phyloP scores from a whole-genome alignment of 164 flowering plant genomes.

The Annona squamosa region DNA sequence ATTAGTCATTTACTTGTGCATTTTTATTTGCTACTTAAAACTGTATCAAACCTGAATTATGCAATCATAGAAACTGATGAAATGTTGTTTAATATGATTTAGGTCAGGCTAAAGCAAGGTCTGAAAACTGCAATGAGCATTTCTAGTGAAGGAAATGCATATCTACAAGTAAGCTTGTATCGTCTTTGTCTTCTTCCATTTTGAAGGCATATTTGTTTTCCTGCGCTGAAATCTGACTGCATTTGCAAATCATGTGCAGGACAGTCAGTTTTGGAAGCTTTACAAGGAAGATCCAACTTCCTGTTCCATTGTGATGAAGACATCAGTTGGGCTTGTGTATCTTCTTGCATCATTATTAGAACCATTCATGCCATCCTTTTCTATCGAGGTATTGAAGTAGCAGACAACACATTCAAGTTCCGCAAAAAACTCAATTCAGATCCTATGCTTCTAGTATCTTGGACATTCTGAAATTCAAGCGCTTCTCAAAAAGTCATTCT shows the following conservation, averaged over 20 bases:
- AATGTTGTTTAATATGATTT: slow-evolving; percentile 5
- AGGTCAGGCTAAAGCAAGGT: slow-evolving; percentile 96
- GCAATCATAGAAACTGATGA: background rate
- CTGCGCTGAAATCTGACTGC: background rate
- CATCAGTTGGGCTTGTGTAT: slow-evolving; percentile 75
- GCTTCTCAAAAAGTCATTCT: background rate
- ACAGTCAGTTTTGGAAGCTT: slow-evolving; percentile 91
- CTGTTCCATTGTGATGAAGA: slow-evolving; percentile 75
- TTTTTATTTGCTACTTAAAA: background rate
- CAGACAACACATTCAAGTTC: background rate
- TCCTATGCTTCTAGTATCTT: background rate
- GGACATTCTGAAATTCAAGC: background rate
- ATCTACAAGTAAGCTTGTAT: slow-evolving; percentile 63
- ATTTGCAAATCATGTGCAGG: slow-evolving; percentile 30
- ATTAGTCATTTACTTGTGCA: background rate
- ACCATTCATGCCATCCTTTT: slow-evolving; percentile 95
- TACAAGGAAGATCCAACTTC: slow-evolving; percentile 63
- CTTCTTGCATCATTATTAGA: slow-evolving; percentile 81
- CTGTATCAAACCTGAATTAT: background rate
- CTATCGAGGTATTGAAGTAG: slow-evolving; percentile 49
- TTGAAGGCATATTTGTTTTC: background rate
- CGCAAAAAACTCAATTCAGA: background rate
- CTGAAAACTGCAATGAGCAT: slow-evolving; percentile 83
- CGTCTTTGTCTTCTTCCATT: background rate
- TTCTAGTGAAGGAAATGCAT: slow-evolving; percentile 88